Conservation (phyloP, 352 stramenopile genomes). For the Globisporangium splendens region DNA sequence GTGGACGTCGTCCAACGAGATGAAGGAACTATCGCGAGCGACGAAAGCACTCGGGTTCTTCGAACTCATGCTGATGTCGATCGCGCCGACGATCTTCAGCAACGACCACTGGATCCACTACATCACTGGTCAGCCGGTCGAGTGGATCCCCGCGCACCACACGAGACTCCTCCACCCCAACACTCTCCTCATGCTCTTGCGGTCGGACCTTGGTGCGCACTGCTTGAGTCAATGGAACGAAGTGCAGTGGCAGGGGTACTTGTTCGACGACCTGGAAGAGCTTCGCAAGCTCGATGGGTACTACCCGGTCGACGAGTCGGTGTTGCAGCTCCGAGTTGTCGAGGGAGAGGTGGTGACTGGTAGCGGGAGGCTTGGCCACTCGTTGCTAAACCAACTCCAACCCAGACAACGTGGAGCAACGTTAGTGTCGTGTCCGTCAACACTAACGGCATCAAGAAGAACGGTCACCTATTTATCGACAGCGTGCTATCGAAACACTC, state of each 20-base stretch:
- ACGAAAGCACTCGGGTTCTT: conserved; percentile 9
- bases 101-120: conserved; percentile 16
- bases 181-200: no score
- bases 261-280: conserved; percentile 8
- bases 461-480: conserved; percentile 8
- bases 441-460: conserved; percentile 11
- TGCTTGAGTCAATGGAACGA: no score
- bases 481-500: conserved; percentile 2
- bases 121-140: conserved; percentile 7
- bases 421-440: conserved; percentile 7
- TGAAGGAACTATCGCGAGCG: neutral
- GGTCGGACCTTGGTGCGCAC: no score
- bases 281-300: neutral
- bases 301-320: neutral
- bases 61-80: conserved; percentile 11
- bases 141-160: no score
- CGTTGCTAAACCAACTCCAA: neutral
- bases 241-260: conserved; percentile 6
- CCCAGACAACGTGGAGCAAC: neutral
- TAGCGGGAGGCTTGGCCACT: neutral
- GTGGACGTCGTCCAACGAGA: conserved; percentile 2
- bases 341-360: neutral
- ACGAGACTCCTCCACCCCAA: no score
- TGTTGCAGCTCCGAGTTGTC: neutral
- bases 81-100: conserved; percentile 1